Conservation (phyloP, 1,139 yeast species). For the Protomyces inouyei region DNA sequence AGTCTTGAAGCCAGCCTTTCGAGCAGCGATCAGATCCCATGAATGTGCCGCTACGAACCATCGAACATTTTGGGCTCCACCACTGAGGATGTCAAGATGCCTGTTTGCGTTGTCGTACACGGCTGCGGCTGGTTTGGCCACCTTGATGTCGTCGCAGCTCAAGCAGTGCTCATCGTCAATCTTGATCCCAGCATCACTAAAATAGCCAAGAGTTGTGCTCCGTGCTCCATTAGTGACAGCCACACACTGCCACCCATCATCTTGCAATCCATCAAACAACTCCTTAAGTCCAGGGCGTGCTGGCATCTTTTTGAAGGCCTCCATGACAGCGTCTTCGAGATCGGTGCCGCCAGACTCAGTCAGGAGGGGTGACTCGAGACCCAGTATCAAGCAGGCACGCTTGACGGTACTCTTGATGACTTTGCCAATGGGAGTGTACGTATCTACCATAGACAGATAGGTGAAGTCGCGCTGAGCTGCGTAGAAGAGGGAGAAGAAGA, state of each 20-base stretch:
- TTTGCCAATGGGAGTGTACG: conserved; percentile 19
- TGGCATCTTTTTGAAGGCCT: conserved; percentile 6
- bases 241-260: conserved; percentile 5
- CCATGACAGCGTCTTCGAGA: conserved; percentile 3
- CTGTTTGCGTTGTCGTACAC: conserved; percentile 19
- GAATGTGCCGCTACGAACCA: conserved; percentile 28
- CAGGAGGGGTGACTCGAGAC: not conserved
- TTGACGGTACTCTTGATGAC: conserved; percentile 11
- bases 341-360: not conserved
- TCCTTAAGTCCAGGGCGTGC: conserved; percentile 13
- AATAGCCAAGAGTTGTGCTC: conserved; percentile 12
- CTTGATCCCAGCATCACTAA: conserved; percentile 5
- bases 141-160: conserved; percentile 9
- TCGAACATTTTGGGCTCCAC: not conserved
- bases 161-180: not conserved
- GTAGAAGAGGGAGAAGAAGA: conserved; percentile 24
- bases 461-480: conserved; percentile 28
- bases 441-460: conserved; percentile 18
- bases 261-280: conserved; percentile 14
- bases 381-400: conserved; percentile 15
- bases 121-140: conserved; percentile 21
- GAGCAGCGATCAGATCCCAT: conserved; percentile 24
- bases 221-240: conserved; percentile 25
- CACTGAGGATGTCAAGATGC: not conserved
- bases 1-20: conserved; percentile 24